Conservation (phyloP, 208 protist genomes). For the Trypanosoma brucei region DNA sequence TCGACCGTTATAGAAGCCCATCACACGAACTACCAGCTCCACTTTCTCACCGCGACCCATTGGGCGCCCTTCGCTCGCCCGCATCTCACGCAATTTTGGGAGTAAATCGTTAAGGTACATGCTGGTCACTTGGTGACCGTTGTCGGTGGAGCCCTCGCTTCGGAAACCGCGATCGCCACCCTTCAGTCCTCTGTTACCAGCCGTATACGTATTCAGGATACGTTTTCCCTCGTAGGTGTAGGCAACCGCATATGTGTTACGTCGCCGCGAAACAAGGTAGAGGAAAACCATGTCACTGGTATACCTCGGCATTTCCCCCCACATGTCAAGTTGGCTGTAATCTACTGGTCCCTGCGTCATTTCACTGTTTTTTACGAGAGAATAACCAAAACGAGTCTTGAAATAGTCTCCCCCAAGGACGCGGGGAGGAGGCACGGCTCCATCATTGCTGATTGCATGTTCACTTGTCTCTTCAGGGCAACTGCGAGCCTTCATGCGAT, state of each 20-base stretch:
- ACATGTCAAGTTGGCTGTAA: conserved; percentile 83
- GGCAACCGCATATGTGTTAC: conserved; percentile 87
- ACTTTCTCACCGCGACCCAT: conserved; percentile 70
- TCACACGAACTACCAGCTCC: conserved; percentile 85
- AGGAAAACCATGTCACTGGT: conserved; percentile 77
- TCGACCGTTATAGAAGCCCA: conserved; percentile 89
- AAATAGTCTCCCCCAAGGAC: conserved; percentile 80
- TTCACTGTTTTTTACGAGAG: conserved; percentile 50
- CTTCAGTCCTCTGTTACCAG: conserved; percentile 83
- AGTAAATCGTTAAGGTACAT: conserved; percentile 86
- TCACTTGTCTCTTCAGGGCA: neutral
- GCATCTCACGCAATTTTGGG: conserved; percentile 65
- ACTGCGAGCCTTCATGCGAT: neutral
- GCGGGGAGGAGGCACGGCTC: conserved; percentile 40
- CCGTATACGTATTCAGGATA: conserved; percentile 76
- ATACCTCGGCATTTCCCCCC: conserved; percentile 90
- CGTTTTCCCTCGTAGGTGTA: conserved; percentile 83
- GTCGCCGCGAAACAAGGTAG: conserved; percentile 77
- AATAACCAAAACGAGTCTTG: conserved; percentile 74
- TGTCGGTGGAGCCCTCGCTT: conserved; percentile 77
- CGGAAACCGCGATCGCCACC: conserved; percentile 82
- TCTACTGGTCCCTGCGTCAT: conserved; percentile 26
- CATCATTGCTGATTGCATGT: neutral
- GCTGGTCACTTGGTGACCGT: conserved; percentile 84
- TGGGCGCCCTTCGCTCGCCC: conserved; percentile 44